A percentile compares a stretch with the other conserved stretches of the same genome.
These are phyloP conservation scores for Metschnikowia noctiluminum DNA, from an alignment of 805 yeast species.

Conservation along the genomic window DNA sequence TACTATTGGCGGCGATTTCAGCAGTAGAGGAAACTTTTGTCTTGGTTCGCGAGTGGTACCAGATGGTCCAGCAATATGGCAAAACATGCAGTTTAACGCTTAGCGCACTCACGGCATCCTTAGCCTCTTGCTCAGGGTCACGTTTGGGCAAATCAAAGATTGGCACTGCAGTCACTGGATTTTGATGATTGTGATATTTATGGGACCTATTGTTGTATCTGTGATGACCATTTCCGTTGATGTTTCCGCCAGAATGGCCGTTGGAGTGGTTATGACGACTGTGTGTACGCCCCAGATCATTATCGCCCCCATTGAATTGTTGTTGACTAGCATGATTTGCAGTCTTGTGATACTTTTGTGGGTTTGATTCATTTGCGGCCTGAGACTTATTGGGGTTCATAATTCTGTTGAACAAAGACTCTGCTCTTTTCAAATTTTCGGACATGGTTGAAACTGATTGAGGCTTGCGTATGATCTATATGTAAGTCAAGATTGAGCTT, in stretches of 20 bases:
- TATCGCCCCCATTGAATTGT: slow-evolving; percentile 3
- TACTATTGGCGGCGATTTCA: slow-evolving; percentile 15
- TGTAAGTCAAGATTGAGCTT: too few relatives aligned
- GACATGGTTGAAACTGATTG: slow-evolving; percentile 26
- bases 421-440: slow-evolving; percentile 46
- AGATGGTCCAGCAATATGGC: slow-evolving; percentile 48
- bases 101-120: slow-evolving; percentile 24
- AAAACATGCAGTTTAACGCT: slow-evolving; percentile 33
- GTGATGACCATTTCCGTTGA: slow-evolving; percentile 11
- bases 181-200: slow-evolving; percentile 5
- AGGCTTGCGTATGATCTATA: too few relatives aligned
- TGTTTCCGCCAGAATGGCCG: slow-evolving; percentile 9
- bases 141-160: slow-evolving; percentile 30
- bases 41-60: slow-evolving; percentile 43
- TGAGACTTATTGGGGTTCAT: slow-evolving; percentile 35
- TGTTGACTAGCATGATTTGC: slow-evolving; percentile 1
- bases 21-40: slow-evolving; percentile 14
- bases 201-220: slow-evolving; percentile 5
- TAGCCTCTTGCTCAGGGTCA: slow-evolving; percentile 35
- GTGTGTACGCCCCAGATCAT: slow-evolving; percentile 7
- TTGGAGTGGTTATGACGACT: slow-evolving; percentile 8
- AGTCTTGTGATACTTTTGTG: slow-evolving; percentile 6
- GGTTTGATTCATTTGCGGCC: slow-evolving; percentile 1
- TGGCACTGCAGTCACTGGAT: slow-evolving; percentile 1
- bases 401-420: slow-evolving; percentile 43